Evolutionary conservation across 345 rosid species (phyloP).

Genomic region (Viola odorata): DNA sequence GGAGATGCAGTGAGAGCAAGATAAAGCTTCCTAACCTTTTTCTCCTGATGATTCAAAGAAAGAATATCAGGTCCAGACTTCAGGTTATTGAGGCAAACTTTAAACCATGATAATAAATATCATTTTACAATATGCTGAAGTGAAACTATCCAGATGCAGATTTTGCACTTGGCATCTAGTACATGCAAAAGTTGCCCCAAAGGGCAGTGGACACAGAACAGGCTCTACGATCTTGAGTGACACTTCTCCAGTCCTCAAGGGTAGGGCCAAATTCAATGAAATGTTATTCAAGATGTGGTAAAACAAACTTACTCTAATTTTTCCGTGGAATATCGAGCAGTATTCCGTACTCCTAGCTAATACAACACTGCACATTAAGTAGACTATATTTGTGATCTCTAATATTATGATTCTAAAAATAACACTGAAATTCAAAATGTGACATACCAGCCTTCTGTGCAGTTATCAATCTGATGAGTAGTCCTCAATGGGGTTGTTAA

Average conservation of each 20-base stretch:
- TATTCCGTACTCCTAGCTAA: slow-evolving; percentile 72
- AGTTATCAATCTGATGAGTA: slow-evolving; percentile 96
- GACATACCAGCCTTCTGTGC: slow-evolving; percentile 90
- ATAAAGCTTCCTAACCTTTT: slow-evolving; percentile 81
- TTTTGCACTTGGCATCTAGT: too few relatives aligned
- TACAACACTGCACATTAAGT: slow-evolving; percentile 57
- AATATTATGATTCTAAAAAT: slow-evolving; percentile 4
- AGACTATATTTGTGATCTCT: slow-evolving; percentile 8
- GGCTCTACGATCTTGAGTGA: too few relatives aligned
- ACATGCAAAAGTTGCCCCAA: too few relatives aligned
- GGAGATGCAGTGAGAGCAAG: slow-evolving; percentile 83
- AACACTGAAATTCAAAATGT: neutral
- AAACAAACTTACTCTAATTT: slow-evolving; percentile 55
- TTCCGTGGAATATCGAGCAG: slow-evolving; percentile 73
- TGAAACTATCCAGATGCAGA: neutral
- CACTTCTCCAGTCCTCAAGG: too few relatives aligned
- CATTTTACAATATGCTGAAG: too few relatives aligned
- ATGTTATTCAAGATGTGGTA: slow-evolving; percentile 5
- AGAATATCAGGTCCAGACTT: slow-evolving; percentile 2
- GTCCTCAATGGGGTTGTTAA: slow-evolving; percentile 55
- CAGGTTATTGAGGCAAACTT: neutral
- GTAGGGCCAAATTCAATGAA: too few relatives aligned
- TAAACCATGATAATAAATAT: neutral
- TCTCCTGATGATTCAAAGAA: slow-evolving; percentile 38
- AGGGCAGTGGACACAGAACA: too few relatives aligned